Evolutionary conservation across 192 early-diverging fungal genomes (phyloP).

Genomic region (Thoreauomyces humboldtii): DNA sequence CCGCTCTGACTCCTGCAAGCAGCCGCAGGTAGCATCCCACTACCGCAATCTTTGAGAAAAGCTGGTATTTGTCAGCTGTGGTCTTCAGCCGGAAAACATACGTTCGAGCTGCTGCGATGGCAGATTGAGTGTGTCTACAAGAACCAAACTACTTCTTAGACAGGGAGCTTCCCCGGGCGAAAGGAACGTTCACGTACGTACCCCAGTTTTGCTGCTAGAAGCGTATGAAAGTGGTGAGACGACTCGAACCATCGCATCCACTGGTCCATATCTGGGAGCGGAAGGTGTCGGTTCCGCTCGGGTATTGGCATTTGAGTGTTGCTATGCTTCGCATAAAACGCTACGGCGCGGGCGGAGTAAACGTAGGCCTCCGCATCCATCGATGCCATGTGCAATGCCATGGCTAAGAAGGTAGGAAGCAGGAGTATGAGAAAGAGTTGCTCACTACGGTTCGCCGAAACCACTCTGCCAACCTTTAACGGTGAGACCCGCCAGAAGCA

Average conservation of each 20-base stretch:
- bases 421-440: neutral
- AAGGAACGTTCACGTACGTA: too few species aligned
- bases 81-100: slow-evolving; percentile 1
- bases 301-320: neutral
- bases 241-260: slow-evolving; percentile 24
- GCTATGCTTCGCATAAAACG: slow-evolving; percentile 12
- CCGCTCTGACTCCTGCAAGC: neutral
- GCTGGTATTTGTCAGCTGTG: slow-evolving; percentile 9
- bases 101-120: neutral
- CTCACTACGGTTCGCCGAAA: neutral
- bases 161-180: too few species aligned
- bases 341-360: slow-evolving; percentile 4
- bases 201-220: slow-evolving; percentile 11
- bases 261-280: slow-evolving; percentile 22
- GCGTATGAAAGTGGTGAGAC: slow-evolving; percentile 8
- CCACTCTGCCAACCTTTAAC: slow-evolving; percentile 23
- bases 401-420: neutral
- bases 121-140: neutral
- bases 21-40: slow-evolving; percentile 17
- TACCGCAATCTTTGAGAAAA: slow-evolving; percentile 25
- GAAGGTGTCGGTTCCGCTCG: neutral
- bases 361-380: slow-evolving; percentile 4
- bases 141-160: too few species aligned
- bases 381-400: slow-evolving; percentile 4
- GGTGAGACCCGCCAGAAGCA: slow-evolving; percentile 10